Base-by-base conservation (phyloP, 2,329 filamentous ascomycete genomes). In the Akanthomyces dipterigenus region DNA sequence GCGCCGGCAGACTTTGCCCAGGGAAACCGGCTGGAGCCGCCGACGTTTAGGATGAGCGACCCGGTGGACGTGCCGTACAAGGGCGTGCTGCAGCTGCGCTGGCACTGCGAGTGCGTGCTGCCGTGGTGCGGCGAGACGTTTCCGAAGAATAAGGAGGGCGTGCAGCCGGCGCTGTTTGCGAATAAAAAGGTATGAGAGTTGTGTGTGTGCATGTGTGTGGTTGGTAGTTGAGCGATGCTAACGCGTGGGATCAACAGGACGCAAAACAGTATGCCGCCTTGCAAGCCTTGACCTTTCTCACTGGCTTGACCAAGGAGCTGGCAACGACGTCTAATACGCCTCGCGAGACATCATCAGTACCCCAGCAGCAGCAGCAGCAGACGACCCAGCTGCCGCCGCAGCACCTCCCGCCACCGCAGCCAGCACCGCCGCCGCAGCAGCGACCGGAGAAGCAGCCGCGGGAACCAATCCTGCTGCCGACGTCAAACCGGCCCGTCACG, bases 241-340 rank as follows among this genome's bases (percentile, higher is more conserved):
- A 38, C 24, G 8, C 11, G 28, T 24, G 31, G 7, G 3, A 16
- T 22, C 18, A 22, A 9, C 53, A 77, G 71, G 69, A 78, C 40
- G 81, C 83, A 26, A 84, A 81, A 68, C 74, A 78, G 63, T 82
- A 79, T 64, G 82, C 82, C 0, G 81, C 82, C 24, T 77, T 76
- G 65, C 75, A 74, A 14, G 80, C 80, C 26, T 65, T 78, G 24
- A 69, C 74, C 8, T 81, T 75, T 71, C 71, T 82, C 18, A 66
- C 69, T 22, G 59, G 20, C 28, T 22, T 9, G 9, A 46, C 48
- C 12, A 53, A 24, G 7, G 45, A 49, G 9, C 16, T 40, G 2
- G 18, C 34, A 3, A 38, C 14, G 11, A 38, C 14, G 3, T 42
- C 45, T 22, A 45, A n/a, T 11, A 64, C 31, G 8, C 42, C 40